A percentile compares a stretch with the other conserved stretches of the same genome.
Conservation (phyloP, 2,329 filamentous ascomycete species). For the Microdochium trichocladiopsis region DNA sequence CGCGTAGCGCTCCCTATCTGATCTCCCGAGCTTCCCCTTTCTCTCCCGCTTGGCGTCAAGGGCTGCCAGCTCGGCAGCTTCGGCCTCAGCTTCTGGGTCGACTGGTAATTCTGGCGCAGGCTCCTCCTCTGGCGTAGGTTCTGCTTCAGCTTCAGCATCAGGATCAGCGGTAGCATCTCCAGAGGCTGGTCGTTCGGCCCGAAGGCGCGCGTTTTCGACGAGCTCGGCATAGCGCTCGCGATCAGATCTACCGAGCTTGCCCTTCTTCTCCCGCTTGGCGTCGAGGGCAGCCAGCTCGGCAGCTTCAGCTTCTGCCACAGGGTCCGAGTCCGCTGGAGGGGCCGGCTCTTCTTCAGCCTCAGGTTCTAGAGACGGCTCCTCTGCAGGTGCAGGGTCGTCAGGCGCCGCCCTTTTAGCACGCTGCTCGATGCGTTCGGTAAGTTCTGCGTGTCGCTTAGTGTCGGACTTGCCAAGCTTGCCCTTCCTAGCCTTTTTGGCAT, state of each 20-base stretch:
- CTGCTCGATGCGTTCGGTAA: neutral
- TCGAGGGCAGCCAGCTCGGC: neutral
- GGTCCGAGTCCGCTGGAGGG: slow-evolving; percentile 8
- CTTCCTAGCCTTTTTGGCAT: neutral
- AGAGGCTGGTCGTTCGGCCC: neutral
- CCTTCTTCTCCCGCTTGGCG: neutral
- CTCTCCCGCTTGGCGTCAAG: neutral
- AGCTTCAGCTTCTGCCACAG: neutral
- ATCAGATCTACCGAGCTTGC: neutral
- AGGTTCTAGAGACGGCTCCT: neutral
- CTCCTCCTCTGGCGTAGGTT: neutral
- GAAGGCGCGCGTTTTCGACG: neutral
- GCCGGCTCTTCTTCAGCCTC: slow-evolving; percentile 18
- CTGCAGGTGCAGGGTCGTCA: neutral
- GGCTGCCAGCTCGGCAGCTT: neutral
- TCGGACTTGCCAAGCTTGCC: slow-evolving; percentile 1
- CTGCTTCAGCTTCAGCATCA: neutral
- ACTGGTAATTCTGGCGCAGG: neutral
- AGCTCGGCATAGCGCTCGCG: neutral
- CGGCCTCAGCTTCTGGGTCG: neutral
- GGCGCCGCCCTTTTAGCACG: neutral
- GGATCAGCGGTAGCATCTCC: neutral
- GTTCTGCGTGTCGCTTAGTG: neutral
- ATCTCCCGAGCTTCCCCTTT: neutral
- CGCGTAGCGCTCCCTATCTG: neutral